Evolutionary conservation across 1,284 basidiomycete species (phyloP).

Genomic region (Microbotryum silenes-acaulis): DNA sequence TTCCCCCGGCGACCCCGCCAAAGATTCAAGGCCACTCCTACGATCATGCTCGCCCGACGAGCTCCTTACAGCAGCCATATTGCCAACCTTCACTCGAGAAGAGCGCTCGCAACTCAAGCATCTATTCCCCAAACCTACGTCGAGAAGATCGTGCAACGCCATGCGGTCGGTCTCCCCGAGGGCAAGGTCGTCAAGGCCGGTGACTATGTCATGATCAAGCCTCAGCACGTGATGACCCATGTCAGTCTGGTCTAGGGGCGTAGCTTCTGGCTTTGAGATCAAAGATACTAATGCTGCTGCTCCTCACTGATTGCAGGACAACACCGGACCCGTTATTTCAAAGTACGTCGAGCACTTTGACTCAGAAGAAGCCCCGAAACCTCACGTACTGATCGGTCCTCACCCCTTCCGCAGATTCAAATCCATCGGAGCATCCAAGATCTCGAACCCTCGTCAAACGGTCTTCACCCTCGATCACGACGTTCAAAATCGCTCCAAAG

Average conservation of each 20-base stretch:
- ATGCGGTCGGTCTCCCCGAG: slow-evolving; percentile 75
- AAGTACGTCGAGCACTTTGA: slow-evolving; percentile 53
- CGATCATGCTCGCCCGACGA: too few relatives aligned
- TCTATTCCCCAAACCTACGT: slow-evolving; percentile 65
- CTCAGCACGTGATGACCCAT: slow-evolving; percentile 69
- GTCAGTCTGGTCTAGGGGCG: slow-evolving; percentile 35
- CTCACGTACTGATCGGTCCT: background rate
- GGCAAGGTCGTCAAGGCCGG: slow-evolving; percentile 75
- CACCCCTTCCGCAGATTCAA: slow-evolving; percentile 60
- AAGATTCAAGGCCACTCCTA: too few relatives aligned
- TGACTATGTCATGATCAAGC: slow-evolving; percentile 98
- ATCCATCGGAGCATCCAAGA: slow-evolving; percentile 81
- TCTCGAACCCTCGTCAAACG: slow-evolving; percentile 73
- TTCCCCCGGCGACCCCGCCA: too few relatives aligned
- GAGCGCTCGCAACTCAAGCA: slow-evolving; percentile 19
- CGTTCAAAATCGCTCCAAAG: slow-evolving; percentile 90
- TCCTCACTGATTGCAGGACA: slow-evolving; percentile 56
- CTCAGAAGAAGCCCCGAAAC: background rate
- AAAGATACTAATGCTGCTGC: background rate
- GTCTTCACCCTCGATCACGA: slow-evolving; percentile 98
- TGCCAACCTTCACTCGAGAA: background rate
- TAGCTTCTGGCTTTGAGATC: too few relatives aligned
- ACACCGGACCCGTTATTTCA: slow-evolving; percentile 94
- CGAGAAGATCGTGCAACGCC: slow-evolving; percentile 96
- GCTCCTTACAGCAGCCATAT: too few relatives aligned